Base-by-base conservation (phyloP, 768 basidiomycete species). In the Pleurotus cornucopiae region DNA sequence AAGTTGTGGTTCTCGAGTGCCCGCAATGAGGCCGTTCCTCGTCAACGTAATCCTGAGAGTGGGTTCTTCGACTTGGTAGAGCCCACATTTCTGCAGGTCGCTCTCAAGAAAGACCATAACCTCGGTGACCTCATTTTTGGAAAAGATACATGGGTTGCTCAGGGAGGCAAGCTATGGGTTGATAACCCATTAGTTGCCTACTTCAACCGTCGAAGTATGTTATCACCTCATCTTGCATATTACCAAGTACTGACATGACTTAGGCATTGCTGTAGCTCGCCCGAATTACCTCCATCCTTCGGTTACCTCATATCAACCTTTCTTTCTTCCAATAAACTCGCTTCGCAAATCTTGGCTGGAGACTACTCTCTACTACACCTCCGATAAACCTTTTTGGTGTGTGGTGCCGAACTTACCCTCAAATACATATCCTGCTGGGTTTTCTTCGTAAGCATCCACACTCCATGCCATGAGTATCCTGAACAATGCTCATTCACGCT, bases 41-140 rank as follows among this genome's bases (percentile, higher is more conserved):
- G 18, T 49, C 25, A 16, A 2, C n/a, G 47, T 4, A 20, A 13
- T 25, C 12, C 6, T 18, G 23, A n/a, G 3, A 6, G 20, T 25
- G 30, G 18, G n/a, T 52, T 49, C 11, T 57, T 57, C 18, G 56
- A 46, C 39, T 12, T 49, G 12, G 21, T 53, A 9, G 51, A 53
- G 23, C 51, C 51, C 7, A 40, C 51, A 12, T 39, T 16, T 21
- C 37, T 53, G 2, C 6, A 41, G 23, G 40, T 38, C 4, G 37
- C 16, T 34, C 51, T 53, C 38, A 4, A 14, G 38, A 53, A 53
- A 53, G 38, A 39, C 37, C 14, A 53, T 5, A 53, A 53, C 23
- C 38, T 53, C 14, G 51, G 51, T 40, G 3, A 12, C 6, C 30
- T 40, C 20, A 53, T 53, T 12, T 53, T 53, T 53, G 51, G 51